Evolutionary conservation across 306 rosid species (phyloP).

Genomic region (Vicia villosa): DNA sequence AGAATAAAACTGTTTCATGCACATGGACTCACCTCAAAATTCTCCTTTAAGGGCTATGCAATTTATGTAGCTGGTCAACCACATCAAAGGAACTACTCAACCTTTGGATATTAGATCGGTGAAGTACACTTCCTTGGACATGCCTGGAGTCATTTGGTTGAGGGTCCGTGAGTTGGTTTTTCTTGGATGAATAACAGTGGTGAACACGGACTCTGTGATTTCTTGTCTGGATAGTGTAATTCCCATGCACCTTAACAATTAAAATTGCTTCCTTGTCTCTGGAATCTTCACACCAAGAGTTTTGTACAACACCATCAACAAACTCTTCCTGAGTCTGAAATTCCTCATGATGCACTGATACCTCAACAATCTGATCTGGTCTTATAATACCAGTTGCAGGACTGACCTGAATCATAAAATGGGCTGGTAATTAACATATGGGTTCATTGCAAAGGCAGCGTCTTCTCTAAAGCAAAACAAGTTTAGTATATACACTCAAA

Average conservation of each 20-base stretch:
- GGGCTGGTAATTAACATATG: constrained; percentile 11
- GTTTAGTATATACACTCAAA: constrained; percentile 18
- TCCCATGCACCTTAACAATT: constrained; percentile 74
- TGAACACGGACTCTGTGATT: constrained; percentile 74
- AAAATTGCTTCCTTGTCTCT: constrained; percentile 82
- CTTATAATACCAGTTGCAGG: constrained; percentile 83
- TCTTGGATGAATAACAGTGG: constrained; percentile 67
- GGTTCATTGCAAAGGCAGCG: constrained; percentile 33
- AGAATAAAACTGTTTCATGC: constrained; percentile 16
- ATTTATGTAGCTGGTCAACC: constrained; percentile 64
- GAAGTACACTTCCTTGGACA: constrained; percentile 66
- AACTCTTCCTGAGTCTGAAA: constrained; percentile 74
- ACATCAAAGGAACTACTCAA: constrained; percentile 72
- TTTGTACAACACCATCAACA: constrained; percentile 79
- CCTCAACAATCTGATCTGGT: constrained; percentile 80
- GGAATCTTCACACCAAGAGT: constrained; percentile 90
- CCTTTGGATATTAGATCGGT: constrained; percentile 74
- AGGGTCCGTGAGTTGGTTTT: constrained; percentile 34
- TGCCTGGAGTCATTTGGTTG: constrained; percentile 50
- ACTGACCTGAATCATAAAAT: constrained; percentile 62
- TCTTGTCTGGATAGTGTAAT: constrained; percentile 55
- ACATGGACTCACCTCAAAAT: constrained; percentile 35
- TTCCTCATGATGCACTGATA: constrained; percentile 84
- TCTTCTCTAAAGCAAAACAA: constrained; percentile 2
- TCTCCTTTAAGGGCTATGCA: constrained; percentile 58